phyloP scores from a whole-genome alignment of 805 yeast genomes.

The Candida easanensis region DNA sequence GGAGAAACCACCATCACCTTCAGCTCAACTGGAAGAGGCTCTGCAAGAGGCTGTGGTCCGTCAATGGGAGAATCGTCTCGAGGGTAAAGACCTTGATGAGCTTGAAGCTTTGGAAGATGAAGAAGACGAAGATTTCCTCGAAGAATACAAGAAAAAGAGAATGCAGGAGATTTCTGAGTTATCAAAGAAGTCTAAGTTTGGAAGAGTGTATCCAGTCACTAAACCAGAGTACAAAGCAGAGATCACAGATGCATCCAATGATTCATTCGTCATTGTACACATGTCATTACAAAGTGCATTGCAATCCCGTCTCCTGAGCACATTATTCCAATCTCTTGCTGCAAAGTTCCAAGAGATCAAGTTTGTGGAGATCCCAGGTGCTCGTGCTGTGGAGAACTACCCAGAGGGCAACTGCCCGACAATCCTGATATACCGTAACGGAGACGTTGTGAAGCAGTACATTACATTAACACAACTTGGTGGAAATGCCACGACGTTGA shows the following conservation, averaged over 20 bases:
- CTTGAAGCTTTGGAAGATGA: constrained; percentile 87
- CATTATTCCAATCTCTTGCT: constrained; percentile 58
- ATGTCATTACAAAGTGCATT: constrained; percentile 63
- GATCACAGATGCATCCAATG: constrained; percentile 76
- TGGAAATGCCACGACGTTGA: constrained; percentile 69
- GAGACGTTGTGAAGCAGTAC: constrained; percentile 74
- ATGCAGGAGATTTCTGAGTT: constrained; percentile 68
- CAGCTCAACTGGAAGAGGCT: constrained; percentile 83
- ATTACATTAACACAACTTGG: constrained; percentile 81
- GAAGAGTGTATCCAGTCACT: constrained; percentile 71
- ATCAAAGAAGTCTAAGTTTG: constrained; percentile 58
- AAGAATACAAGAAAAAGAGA: constrained; percentile 72
- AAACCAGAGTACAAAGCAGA: constrained; percentile 87
- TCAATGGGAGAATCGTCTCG: constrained; percentile 83
- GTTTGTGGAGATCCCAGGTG: constrained; percentile 88
- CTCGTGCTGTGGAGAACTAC: constrained; percentile 87
- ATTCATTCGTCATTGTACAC: constrained; percentile 70
- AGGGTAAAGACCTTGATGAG: constrained; percentile 73
- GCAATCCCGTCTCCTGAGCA: constrained; percentile 70
- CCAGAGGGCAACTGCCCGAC: constrained; percentile 94
- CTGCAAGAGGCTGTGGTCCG: constrained; percentile 74
- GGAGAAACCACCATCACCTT: constrained; percentile 84
- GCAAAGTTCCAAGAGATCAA: constrained; percentile 74
- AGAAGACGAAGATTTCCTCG: constrained; percentile 88
- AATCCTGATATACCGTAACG: constrained; percentile 72